Conservation (phyloP, 176 grass and related monocot species). For the Hordeum marinum region DNA sequence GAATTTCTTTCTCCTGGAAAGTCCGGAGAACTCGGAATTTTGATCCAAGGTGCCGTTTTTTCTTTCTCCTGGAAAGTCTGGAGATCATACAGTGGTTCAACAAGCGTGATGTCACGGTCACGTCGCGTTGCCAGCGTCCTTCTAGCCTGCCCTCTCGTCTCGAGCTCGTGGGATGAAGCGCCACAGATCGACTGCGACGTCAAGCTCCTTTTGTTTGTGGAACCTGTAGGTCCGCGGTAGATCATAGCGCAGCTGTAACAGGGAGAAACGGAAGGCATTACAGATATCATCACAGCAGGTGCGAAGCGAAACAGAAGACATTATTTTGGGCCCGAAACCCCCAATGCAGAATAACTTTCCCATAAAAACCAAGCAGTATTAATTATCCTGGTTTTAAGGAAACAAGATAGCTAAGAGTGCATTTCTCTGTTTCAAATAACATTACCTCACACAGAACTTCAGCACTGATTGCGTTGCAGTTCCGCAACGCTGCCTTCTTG, state of each 20-base stretch:
- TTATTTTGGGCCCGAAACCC: neutral
- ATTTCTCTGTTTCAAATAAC: neutral
- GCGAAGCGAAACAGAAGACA: neutral
- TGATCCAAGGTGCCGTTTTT: too few species aligned
- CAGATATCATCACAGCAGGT: neutral
- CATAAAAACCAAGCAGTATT: neutral
- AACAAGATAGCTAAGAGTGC: neutral
- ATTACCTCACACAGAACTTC: conserved; percentile 86
- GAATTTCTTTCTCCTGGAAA: too few species aligned
- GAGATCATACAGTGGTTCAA: neutral
- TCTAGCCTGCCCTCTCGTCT: neutral
- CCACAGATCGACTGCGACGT: conserved; percentile 84
- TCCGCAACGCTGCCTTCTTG: conserved; percentile 62
- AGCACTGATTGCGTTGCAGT: conserved; percentile 39
- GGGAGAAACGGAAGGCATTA: neutral
- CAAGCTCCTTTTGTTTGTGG: conserved; percentile 76
- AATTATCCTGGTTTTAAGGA: neutral
- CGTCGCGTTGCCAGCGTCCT: neutral
- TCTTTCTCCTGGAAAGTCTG: neutral
- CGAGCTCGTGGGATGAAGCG: conserved; percentile 60
- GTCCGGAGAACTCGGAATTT: too few species aligned
- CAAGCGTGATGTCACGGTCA: neutral
- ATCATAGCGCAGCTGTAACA: conserved; percentile 66
- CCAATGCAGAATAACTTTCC: neutral
- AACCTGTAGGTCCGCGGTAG: conserved; percentile 74